A percentile compares a stretch with the other conserved stretches of the same genome.
These are phyloP conservation scores for Oryza rufipogon DNA, from an alignment of 176 grass and related monocot species.

Conservation along the genomic window DNA sequence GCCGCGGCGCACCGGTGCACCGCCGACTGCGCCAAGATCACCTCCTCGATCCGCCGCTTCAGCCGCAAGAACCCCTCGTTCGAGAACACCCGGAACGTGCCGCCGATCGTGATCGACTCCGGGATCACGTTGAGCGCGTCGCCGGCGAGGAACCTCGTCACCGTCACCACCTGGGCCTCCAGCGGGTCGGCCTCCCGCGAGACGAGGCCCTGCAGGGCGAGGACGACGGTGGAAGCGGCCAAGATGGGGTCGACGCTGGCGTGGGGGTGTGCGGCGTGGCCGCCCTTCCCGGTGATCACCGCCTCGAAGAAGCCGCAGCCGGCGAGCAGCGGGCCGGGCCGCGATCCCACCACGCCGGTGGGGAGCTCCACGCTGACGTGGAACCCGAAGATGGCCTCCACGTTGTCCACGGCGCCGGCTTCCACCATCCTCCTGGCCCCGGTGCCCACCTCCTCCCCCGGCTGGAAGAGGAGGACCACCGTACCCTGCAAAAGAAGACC, in stretches of 20 bases:
- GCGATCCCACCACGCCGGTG: conserved; percentile 69
- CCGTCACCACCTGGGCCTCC: conserved; percentile 86
- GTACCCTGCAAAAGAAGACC: conserved; percentile 62
- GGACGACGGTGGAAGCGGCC: conserved; percentile 82
- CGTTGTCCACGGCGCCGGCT: conserved; percentile 65
- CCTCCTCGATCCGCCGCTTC: conserved; percentile 83
- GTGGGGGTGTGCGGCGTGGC: conserved; percentile 77
- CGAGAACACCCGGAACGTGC: conserved; percentile 91
- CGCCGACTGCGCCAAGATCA: conserved; percentile 74
- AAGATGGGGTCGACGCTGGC: conserved; percentile 77
- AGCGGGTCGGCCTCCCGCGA: conserved; percentile 89
- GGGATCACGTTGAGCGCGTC: conserved; percentile 86
- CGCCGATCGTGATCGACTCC: conserved; percentile 79
- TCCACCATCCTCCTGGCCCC: conserved; percentile 92
- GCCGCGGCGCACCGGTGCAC: conserved; percentile 76
- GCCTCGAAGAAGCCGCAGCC: conserved; percentile 94
- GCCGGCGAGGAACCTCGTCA: conserved; percentile 74
- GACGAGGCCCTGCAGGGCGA: conserved; percentile 82
- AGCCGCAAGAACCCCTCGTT: conserved; percentile 68
- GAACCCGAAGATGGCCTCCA: conserved; percentile 87
- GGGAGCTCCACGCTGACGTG: conserved; percentile 54
- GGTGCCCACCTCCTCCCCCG: conserved; percentile 79
- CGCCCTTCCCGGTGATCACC: conserved; percentile 78
- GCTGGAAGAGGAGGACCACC: conserved; percentile 87
- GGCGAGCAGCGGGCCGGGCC: conserved; percentile 71